Evolutionary conservation across 2,329 filamentous ascomycete genomes (phyloP), one percentile per base, ranked within the genome.

Genomic region (Fusarium longipes): DNA sequence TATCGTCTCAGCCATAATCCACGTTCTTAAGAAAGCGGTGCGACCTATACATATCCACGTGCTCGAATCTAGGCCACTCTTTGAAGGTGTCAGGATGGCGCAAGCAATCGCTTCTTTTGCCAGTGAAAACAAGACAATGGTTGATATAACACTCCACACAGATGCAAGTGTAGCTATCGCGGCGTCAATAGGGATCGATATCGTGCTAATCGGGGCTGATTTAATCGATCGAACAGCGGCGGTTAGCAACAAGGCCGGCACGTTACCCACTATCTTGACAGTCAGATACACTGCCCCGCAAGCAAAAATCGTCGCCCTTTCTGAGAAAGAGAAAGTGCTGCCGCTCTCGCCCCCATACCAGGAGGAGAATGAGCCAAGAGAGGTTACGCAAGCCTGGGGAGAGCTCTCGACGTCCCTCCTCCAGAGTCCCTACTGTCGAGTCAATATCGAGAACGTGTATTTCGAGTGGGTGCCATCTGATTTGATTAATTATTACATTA

Each of bases 211-310:
- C 2, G 89, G 89, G 2, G 88, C 89, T 3, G 89, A 92, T 71
- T 79, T 86, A 6, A 87, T 92, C 54, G 84, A 85, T 14, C 74
- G 78, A 1, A 73, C 78, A 1, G 89, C 88, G 3, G 83, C 86
- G 29, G 85, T 91, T 18, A 87, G 84, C 74, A 92, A 91, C 76
- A 92, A 91, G 75, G 87, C 83, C 0, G 89, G 89, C 0, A 89
- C 87, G 2, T 75, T 91, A 8, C 83, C 87, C 1, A 83, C 86
- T 2, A 82, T 87, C 1, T 78, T 91, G 2, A 82, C 84, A 48
- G 84, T 86, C 9, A 86, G 81, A 52, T 75, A 84, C 48, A 75
- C 85, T 5, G 80, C 82, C 6, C 80, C 82, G 1, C 60, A 61
- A 0, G 81, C 77, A 12, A 83, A 82, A 57, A 78, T 89, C 1